Evolutionary conservation across 2,329 filamentous ascomycete species (phyloP).

Genomic region (Beauveria sp.): DNA sequence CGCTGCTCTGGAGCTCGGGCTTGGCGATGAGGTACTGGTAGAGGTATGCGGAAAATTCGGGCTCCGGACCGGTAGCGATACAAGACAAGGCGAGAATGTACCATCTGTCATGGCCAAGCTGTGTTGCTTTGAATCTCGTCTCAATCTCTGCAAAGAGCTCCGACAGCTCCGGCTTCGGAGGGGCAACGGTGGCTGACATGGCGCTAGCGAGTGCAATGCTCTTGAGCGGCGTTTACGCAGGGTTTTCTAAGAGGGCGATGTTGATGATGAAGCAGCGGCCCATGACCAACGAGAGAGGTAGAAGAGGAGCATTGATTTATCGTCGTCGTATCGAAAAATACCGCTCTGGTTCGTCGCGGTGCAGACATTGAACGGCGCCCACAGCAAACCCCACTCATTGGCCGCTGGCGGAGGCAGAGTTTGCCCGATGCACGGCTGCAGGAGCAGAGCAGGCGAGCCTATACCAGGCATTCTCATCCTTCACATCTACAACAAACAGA

Average conservation of each 20-base stretch:
- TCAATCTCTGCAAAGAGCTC: conserved; percentile 6
- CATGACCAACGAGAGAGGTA: not conserved
- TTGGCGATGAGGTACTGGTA: conserved; percentile 48
- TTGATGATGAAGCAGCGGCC: not conserved
- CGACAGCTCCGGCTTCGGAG: conserved; percentile 5
- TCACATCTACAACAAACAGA: not conserved
- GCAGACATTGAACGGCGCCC: not conserved
- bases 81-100: conserved; percentile 13
- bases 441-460: not conserved
- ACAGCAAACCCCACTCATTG: not conserved
- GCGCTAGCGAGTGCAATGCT: not conserved
- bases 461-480: not conserved
- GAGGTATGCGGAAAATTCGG: conserved; percentile 42
- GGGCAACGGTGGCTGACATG: not conserved
- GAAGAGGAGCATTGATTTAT: too few relatives aligned
- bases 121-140: not conserved
- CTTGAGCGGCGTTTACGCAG: not conserved
- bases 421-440: conserved; percentile 1
- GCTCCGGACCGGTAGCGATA: conserved; percentile 19
- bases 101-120: conserved; percentile 10
- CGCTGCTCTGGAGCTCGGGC: conserved; percentile 34
- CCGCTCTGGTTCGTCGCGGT: not conserved
- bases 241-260: too few relatives aligned
- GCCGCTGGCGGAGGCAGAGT: not conserved
- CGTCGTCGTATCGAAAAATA: not conserved